Percentiles rank a stretch among this genome's conserved stretches.
These are phyloP conservation scores for Pichia deserticola DNA, from an alignment of 805 yeast species.

Conservation along the genomic window DNA sequence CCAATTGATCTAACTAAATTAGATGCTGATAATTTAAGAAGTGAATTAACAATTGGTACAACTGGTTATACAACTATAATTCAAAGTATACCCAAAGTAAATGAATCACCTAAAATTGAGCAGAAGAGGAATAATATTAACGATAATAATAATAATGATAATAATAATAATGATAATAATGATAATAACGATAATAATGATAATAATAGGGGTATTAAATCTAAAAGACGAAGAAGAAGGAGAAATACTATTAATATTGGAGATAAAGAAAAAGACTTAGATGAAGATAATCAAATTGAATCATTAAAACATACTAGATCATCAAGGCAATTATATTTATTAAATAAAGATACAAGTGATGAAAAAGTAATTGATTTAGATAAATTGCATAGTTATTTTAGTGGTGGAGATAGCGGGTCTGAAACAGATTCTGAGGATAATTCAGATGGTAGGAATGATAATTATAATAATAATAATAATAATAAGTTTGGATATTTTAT, in stretches of 20 bases:
- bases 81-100: conserved; percentile 14
- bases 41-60: conserved; percentile 21
- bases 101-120: background rate
- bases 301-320: conserved; percentile 23
- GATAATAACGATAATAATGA: too few species aligned
- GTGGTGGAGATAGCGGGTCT: conserved; percentile 16
- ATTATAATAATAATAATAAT: background rate
- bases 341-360: conserved; percentile 17
- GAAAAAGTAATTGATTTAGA: conserved; percentile 22
- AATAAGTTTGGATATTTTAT: too few species aligned
- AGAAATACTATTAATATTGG: conserved; percentile 26
- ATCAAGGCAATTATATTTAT: conserved; percentile 21
- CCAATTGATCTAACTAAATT: conserved; percentile 23
- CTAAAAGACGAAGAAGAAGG: conserved; percentile 5
- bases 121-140: too few species aligned
- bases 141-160: background rate
- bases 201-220: too few species aligned
- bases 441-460: background rate
- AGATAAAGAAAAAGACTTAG: conserved; percentile 4
- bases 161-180: too few species aligned
- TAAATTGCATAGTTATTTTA: conserved; percentile 26
- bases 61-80: conserved; percentile 17
- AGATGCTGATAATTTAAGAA: conserved; percentile 20
- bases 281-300: conserved; percentile 10
- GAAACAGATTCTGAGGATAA: conserved; percentile 13